Percentiles rank a stretch among this genome's conserved stretches.
These are phyloP conservation scores for Ogataea thermomethanolica DNA, from an alignment of 805 yeast genomes.

Conservation along the genomic window DNA sequence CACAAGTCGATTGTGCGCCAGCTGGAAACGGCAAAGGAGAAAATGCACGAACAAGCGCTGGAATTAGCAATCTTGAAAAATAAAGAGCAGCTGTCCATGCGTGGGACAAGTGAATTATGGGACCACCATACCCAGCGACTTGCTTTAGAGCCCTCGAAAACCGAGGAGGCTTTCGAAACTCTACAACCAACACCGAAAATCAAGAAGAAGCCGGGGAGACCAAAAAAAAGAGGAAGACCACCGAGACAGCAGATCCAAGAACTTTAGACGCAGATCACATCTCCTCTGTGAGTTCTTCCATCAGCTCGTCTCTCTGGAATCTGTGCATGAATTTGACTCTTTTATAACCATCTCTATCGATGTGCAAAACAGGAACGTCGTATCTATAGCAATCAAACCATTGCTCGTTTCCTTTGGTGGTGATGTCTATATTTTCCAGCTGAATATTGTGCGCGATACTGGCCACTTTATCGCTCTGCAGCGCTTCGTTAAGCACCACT, in stretches of 20 bases:
- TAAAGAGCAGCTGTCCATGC: not conserved
- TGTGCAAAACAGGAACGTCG: constrained; percentile 76
- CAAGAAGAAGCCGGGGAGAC: constrained; percentile 1
- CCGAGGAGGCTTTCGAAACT: no score
- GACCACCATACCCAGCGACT: no score
- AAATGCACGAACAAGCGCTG: not conserved
- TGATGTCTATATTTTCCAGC: constrained; percentile 52
- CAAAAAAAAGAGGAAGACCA: not conserved
- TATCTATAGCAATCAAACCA: constrained; percentile 72
- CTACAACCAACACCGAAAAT: no score
- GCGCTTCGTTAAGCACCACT: constrained; percentile 42
- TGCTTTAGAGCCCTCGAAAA: no score
- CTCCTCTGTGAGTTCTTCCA: constrained; percentile 46
- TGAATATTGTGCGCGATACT: constrained; percentile 28
- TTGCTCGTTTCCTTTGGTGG: constrained; percentile 50
- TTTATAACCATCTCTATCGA: constrained; percentile 47
- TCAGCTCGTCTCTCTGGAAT: constrained; percentile 50
- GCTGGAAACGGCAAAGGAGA: not conserved
- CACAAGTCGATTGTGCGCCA: not conserved
- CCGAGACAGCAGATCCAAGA: no score
- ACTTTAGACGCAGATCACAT: constrained; percentile 12
- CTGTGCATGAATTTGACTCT: constrained; percentile 67
- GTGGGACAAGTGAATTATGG: not conserved
- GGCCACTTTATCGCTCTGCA: constrained; percentile 26
- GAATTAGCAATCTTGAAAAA: not conserved